Evolutionary conservation across 2,329 filamentous ascomycete species (phyloP).

Genomic region (Bisporella sp.): DNA sequence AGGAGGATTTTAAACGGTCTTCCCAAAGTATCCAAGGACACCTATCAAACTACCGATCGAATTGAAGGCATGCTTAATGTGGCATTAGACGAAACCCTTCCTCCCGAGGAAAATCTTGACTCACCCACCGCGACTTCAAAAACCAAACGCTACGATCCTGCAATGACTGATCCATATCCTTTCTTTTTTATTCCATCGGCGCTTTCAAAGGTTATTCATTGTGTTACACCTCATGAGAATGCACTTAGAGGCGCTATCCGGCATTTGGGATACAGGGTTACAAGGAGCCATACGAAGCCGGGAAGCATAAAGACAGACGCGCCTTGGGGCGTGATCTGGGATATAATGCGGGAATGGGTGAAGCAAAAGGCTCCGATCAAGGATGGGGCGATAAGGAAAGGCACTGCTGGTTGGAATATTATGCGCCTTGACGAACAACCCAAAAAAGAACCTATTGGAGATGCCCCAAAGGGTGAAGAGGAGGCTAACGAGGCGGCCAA

Average conservation of each 20-base stretch:
- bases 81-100: slow-evolving; percentile 64
- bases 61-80: slow-evolving; percentile 90
- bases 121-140: slow-evolving; percentile 32
- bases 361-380: slow-evolving; percentile 75
- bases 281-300: slow-evolving; percentile 80
- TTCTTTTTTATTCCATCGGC: slow-evolving; percentile 80
- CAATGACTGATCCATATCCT: slow-evolving; percentile 63
- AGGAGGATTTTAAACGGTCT: slow-evolving; percentile 69
- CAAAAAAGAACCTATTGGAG: slow-evolving; percentile 28
- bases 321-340: slow-evolving; percentile 84
- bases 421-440: slow-evolving; percentile 36
- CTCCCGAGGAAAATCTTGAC: slow-evolving; percentile 13
- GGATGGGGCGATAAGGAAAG: slow-evolving; percentile 59
- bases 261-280: slow-evolving; percentile 73
- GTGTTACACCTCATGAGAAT: slow-evolving; percentile 71
- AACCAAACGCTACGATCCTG: slow-evolving; percentile 43
- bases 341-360: slow-evolving; percentile 88
- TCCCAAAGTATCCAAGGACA: slow-evolving; percentile 55
- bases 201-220: slow-evolving; percentile 71
- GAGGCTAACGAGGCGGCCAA: slow-evolving; percentile 24
- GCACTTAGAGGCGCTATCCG: slow-evolving; percentile 74
- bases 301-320: slow-evolving; percentile 93
- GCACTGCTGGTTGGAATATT: slow-evolving; percentile 66
- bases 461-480: background rate
- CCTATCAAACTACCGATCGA: slow-evolving; percentile 73